These are phyloP conservation scores for Raphanus sativus DNA, from an alignment of 345 rosid genomes.

Conservation along the genomic window DNA sequence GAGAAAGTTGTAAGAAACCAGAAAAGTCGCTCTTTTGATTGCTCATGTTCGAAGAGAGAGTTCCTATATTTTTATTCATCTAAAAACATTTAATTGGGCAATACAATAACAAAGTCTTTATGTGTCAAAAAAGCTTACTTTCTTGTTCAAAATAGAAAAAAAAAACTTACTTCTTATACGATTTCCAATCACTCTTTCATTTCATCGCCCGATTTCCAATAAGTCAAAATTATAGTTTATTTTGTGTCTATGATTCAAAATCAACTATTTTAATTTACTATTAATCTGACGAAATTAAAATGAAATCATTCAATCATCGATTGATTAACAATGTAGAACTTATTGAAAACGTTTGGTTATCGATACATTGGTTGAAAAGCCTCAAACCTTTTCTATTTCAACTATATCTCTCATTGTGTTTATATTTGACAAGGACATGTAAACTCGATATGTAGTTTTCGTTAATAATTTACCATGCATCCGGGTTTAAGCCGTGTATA, in stretches of 20 bases:
- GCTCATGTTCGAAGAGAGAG: no score
- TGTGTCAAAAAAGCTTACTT: background rate
- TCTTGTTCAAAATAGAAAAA: no score
- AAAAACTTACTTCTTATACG: no score
- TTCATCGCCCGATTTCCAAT: background rate
- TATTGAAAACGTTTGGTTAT: background rate
- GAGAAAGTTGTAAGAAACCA: no score
- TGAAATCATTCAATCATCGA: background rate
- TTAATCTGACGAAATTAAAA: background rate
- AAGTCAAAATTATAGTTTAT: background rate
- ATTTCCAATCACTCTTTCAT: background rate
- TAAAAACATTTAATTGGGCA: no score
- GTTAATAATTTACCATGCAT: background rate
- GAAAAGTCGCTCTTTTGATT: no score
- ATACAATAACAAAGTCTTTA: no score
- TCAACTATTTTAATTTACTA: background rate
- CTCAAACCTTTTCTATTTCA: background rate
- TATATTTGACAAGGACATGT: background rate
- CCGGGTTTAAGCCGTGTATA: background rate
- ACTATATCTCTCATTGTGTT: background rate
- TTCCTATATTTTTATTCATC: no score
- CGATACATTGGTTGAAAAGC: background rate
- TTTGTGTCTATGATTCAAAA: background rate
- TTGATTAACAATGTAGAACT: background rate
- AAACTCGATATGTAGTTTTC: constrained; percentile 4